Base-by-base conservation (phyloP, 306 rosid species). In the Vigna unguiculata region DNA sequence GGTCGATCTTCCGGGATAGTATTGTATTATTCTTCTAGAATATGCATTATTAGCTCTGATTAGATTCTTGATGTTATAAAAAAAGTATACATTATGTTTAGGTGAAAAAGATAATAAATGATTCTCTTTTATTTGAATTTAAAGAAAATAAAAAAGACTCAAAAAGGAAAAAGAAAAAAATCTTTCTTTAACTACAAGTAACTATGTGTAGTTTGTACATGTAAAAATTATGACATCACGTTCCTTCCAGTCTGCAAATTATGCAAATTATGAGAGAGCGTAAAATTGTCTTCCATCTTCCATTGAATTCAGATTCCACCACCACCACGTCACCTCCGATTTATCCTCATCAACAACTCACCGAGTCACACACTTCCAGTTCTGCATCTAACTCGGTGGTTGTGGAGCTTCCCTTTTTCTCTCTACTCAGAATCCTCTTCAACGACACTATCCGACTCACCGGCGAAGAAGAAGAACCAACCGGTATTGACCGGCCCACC, bases 391-490 rank as follows among this genome's bases (percentile, higher is more conserved):
- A 60, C 77, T 85, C 91, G 34, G 24, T 70, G 34, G 24, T 67
- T 32, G 8, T 72, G 7, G 90, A 36, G 55, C 85, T 83, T 7
- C 67, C 49, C 43, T 86, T 80, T 32, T 48, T 71, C 15, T 91
- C 96, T 76, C 89, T 80, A 51, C 96, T 86, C 1, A 93, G 78
- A 0, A 93, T 86, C 47, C 91, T 82, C 83, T 66, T 87, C 2
- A 94, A 85, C 66, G 97, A 94, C 83, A 87, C 2, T 85, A 91
- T 80, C 3, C 94, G 91, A 51, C 91, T 85, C 84, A 82, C 80
- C 59, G 97, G 87, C 65, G 82, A 11, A 6, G 89, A 66, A 4
- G 79, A 47, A 45, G 74, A 77, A 68, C 51, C 36, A 9, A 0
- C 19, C 47, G 15, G 51, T 17, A 52, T 80, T 13, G 20, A 32